Conservation (phyloP, 306 rosid genomes). For the Lotus japonicus region DNA sequence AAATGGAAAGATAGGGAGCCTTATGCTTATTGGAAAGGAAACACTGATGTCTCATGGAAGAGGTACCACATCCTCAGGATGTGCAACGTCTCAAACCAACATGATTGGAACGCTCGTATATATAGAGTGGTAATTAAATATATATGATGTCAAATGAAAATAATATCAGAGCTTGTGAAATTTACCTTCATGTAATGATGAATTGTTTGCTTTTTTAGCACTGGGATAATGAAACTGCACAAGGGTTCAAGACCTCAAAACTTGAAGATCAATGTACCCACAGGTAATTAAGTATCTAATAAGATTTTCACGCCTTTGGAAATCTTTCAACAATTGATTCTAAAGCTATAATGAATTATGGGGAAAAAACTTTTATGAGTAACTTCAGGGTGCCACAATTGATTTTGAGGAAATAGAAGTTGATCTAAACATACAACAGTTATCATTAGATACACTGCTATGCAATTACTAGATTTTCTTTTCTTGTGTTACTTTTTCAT, state of each 20-base stretch:
- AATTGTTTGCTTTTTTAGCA: neutral
- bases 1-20: slow-evolving; percentile 34
- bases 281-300: slow-evolving; percentile 15
- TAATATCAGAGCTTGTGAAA: neutral
- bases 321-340: no score
- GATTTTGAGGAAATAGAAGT: no score
- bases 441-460: neutral
- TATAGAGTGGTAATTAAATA: slow-evolving; percentile 12
- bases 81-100: slow-evolving; percentile 22
- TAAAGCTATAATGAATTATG: no score
- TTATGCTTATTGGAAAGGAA: slow-evolving; percentile 38
- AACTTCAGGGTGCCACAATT: no score
- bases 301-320: no score
- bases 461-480: neutral
- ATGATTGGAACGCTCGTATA: slow-evolving; percentile 19
- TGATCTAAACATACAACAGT: no score
- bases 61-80: neutral
- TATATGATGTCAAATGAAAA: neutral
- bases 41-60: neutral
- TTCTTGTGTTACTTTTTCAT: no score
- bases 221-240: slow-evolving; percentile 10
- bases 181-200: neutral
- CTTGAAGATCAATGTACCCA: slow-evolving; percentile 32
- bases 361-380: no score
- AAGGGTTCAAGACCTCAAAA: slow-evolving; percentile 12